Evolutionary conservation across 768 basidiomycete genomes (phyloP).

Genomic region (Trametes villosa): DNA sequence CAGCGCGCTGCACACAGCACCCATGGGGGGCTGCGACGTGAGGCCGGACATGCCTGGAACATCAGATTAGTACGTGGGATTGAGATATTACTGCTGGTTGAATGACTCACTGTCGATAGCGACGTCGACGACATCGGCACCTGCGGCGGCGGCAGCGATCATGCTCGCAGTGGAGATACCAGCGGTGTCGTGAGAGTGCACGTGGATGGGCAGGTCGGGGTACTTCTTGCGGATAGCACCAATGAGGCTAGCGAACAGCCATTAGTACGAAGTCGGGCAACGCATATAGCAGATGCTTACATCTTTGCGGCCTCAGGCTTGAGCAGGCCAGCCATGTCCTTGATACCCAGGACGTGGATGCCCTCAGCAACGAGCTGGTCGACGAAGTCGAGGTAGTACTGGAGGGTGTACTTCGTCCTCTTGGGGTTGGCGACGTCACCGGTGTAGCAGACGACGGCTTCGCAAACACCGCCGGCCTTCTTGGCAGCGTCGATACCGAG

Average conservation of each 20-base stretch:
- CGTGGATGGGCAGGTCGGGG: slow-evolving; percentile 97
- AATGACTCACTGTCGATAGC: slow-evolving; percentile 89
- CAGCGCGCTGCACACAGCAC: slow-evolving; percentile 91
- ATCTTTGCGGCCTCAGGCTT: slow-evolving; percentile 93
- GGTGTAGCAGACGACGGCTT: slow-evolving; percentile 97
- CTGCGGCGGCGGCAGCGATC: slow-evolving; percentile 95
- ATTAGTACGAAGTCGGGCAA: background rate
- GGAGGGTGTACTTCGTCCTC: slow-evolving; percentile 95
- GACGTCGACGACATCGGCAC: slow-evolving; percentile 96
- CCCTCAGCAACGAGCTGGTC: slow-evolving; percentile 92
- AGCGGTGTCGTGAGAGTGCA: slow-evolving; percentile 99
- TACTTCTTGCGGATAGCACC: slow-evolving; percentile 94
- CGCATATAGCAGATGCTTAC: slow-evolving; percentile 46
- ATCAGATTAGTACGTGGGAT: slow-evolving; percentile 22
- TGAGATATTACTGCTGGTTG: background rate
- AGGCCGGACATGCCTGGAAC: slow-evolving; percentile 91
- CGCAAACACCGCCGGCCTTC: slow-evolving; percentile 98
- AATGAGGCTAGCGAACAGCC: slow-evolving; percentile 63
- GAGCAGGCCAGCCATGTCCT: slow-evolving; percentile 98
- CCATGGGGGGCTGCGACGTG: slow-evolving; percentile 99
- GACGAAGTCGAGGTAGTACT: slow-evolving; percentile 97
- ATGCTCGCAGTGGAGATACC: slow-evolving; percentile 98
- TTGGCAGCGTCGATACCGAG: slow-evolving; percentile 99
- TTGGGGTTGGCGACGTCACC: slow-evolving; percentile 95
- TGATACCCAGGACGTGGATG: slow-evolving; percentile 95